Percentiles rank a stretch among this genome's conserved stretches.
Conservation (phyloP, 106 monocot genomes). For the Acanthochlamys bracteata region DNA sequence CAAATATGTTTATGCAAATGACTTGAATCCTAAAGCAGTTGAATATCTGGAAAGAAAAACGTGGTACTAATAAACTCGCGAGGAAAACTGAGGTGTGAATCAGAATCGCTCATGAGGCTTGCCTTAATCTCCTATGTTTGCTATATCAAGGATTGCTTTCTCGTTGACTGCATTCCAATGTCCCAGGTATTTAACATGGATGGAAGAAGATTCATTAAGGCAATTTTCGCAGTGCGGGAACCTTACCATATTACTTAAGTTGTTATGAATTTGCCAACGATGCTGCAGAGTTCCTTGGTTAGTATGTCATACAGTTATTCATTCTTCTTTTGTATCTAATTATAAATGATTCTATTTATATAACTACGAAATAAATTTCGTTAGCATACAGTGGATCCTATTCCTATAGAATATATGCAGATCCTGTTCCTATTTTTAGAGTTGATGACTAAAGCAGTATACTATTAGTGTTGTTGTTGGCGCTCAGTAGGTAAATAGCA, state of each 20-base stretch:
- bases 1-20: constrained; percentile 91
- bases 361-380: too few relatives aligned
- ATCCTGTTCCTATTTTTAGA: too few relatives aligned
- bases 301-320: constrained; percentile 1
- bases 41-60: constrained; percentile 92
- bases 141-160: background rate
- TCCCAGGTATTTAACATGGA: constrained; percentile 93
- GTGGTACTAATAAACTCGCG: constrained; percentile 76
- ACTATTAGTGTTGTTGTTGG: too few relatives aligned
- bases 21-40: constrained; percentile 83
- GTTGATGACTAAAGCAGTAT: too few relatives aligned
- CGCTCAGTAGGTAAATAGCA: too few relatives aligned
- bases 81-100: constrained; percentile 76
- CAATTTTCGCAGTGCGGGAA: constrained; percentile 35
- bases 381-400: too few relatives aligned
- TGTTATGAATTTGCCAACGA: constrained; percentile 94
- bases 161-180: too few relatives aligned
- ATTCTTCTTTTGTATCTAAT: background rate
- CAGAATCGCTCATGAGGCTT: background rate
- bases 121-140: background rate
- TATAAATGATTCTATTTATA: too few relatives aligned
- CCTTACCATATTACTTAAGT: constrained; percentile 54
- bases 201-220: constrained; percentile 74
- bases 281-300: constrained; percentile 81
- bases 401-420: too few relatives aligned